phyloP scores from a whole-genome alignment of 2,329 filamentous ascomycete genomes.

The Pyrenophora graminea region DNA sequence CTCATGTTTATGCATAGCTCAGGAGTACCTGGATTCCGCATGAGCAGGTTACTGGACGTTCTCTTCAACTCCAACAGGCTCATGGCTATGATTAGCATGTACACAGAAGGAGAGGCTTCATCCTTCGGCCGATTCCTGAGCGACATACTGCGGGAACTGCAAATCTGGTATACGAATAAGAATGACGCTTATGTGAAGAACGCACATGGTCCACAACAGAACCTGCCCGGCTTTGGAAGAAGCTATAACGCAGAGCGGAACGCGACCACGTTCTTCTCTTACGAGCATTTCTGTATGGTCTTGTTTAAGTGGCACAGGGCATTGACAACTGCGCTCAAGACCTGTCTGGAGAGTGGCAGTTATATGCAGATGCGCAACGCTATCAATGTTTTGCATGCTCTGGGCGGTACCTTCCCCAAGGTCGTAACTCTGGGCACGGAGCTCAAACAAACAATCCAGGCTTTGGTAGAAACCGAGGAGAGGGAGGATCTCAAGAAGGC shows the following conservation, averaged over 20 bases:
- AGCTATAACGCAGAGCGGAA: conserved; percentile 72
- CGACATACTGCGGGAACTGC: conserved; percentile 77
- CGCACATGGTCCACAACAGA: conserved; percentile 68
- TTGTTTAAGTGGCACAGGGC: conserved; percentile 90
- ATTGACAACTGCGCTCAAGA: conserved; percentile 77
- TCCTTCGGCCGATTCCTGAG: conserved; percentile 91
- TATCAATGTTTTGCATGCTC: conserved; percentile 81
- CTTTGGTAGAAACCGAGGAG: conserved; percentile 60
- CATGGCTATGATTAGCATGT: conserved; percentile 81
- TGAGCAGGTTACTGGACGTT: conserved; percentile 79
- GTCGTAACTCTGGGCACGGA: conserved; percentile 83
- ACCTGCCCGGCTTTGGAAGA: conserved; percentile 78
- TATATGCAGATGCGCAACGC: conserved; percentile 99
- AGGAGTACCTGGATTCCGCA: conserved; percentile 83
- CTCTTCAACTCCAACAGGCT: conserved; percentile 84
- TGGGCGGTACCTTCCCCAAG: conserved; percentile 82
- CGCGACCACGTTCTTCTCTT: conserved; percentile 73
- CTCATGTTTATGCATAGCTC: conserved; percentile 84
- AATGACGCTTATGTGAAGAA: conserved; percentile 75
- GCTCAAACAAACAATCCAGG: conserved; percentile 68
- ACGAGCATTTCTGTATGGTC: conserved; percentile 82
- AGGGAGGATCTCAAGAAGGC: conserved; percentile 76
- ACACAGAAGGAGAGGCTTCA: conserved; percentile 87
- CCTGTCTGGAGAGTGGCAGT: conserved; percentile 79
- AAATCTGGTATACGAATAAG: conserved; percentile 81